Conservation (phyloP, 352 stramenopile genomes). For the Globisporangium nunn region DNA sequence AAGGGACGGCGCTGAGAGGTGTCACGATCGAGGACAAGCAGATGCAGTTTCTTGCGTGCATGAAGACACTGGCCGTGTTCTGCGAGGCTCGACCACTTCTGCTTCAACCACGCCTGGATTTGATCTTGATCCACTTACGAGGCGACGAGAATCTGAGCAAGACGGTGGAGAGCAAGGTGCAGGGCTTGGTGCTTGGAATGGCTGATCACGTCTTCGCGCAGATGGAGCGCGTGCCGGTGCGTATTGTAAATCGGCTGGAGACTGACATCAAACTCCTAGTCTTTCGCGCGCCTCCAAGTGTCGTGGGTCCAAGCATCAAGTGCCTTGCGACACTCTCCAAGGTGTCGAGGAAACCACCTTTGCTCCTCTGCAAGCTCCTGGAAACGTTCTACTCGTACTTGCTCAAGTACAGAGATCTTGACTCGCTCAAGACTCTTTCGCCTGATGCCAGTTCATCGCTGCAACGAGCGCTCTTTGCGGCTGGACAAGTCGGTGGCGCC, state of each 20-base stretch:
- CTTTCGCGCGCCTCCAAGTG: slow-evolving; percentile 62
- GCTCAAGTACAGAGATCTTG: slow-evolving; percentile 30
- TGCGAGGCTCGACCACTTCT: slow-evolving; percentile 60
- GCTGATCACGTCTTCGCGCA: slow-evolving; percentile 47
- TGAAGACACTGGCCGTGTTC: slow-evolving; percentile 74
- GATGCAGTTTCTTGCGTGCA: slow-evolving; percentile 62
- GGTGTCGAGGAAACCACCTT: slow-evolving; percentile 31
- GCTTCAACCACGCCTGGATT: slow-evolving; percentile 50
- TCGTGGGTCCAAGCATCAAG: slow-evolving; percentile 70
- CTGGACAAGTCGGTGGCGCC: slow-evolving; percentile 53
- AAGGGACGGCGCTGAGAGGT: slow-evolving; percentile 44
- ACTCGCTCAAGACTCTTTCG: slow-evolving; percentile 29
- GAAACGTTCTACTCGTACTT: slow-evolving; percentile 61
- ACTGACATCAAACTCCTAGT: slow-evolving; percentile 59
- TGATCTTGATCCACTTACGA: slow-evolving; percentile 69
- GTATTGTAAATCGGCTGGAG: slow-evolving; percentile 40
- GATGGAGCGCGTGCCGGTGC: slow-evolving; percentile 40
- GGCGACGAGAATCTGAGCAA: slow-evolving; percentile 49
- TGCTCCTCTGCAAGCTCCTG: slow-evolving; percentile 52
- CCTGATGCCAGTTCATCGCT: slow-evolving; percentile 35
- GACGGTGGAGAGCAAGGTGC: slow-evolving; percentile 43
- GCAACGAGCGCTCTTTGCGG: slow-evolving; percentile 70
- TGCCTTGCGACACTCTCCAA: slow-evolving; percentile 57
- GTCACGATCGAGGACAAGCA: slow-evolving; percentile 48
- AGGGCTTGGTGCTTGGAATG: slow-evolving; percentile 55